Percentiles rank a stretch among this genome's conserved stretches.
These are phyloP conservation scores for Erythrophleum fordii DNA, from an alignment of 306 rosid genomes.

Conservation along the genomic window DNA sequence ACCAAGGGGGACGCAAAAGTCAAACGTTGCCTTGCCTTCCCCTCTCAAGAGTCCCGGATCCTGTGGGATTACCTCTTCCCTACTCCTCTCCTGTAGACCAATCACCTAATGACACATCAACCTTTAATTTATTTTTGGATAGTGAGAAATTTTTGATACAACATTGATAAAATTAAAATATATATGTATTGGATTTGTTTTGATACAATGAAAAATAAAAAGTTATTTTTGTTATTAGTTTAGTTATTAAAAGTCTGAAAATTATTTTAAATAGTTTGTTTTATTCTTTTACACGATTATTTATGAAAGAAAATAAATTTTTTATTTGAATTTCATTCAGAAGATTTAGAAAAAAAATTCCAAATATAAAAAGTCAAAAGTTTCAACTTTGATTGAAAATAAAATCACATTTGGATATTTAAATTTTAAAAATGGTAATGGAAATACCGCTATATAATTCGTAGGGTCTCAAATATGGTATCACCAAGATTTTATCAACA, in stretches of 20 bases:
- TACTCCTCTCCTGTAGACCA: background rate
- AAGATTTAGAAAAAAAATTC: no score
- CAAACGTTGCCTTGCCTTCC: conserved; percentile 48
- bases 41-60: conserved; percentile 33
- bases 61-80: background rate
- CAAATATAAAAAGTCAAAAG: background rate
- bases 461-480: conserved; percentile 2
- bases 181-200: no score
- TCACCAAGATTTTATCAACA: conserved; percentile 4
- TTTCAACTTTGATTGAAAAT: background rate
- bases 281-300: no score
- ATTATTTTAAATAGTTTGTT: background rate
- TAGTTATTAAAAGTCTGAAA: background rate
- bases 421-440: conserved; percentile 17
- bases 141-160: no score
- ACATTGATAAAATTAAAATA: no score
- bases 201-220: no score
- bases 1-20: conserved; percentile 42
- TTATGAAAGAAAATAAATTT: background rate
- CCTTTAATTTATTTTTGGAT: background rate
- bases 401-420: background rate
- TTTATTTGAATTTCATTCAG: background rate
- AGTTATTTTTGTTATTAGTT: background rate
- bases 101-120: background rate
- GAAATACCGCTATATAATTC: background rate